Evolutionary conservation across 2,329 filamentous ascomycete species (phyloP), one percentile per base, ranked within the genome.

Genomic region (Plenodomus tracheiphilus): DNA sequence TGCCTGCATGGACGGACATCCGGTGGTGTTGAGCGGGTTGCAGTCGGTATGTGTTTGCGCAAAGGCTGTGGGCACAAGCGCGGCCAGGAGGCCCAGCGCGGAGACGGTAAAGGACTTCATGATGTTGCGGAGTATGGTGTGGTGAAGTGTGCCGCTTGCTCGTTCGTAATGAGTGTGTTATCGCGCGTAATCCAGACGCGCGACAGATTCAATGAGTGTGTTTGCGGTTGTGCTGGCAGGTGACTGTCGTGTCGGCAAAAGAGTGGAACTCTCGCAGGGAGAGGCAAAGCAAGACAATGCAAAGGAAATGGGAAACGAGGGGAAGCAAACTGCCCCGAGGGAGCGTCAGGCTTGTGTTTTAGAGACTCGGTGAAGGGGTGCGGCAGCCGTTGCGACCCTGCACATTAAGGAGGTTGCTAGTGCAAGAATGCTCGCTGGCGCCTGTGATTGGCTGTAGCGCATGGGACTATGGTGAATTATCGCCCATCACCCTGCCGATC

Each of bases 41-140:
- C 92, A 97, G 36, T 79, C 71, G 7, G 89, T 91, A 47, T 74
- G 84, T 25, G 91, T 91, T 72, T 97, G 93, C 41, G 87, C 91
- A 32, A 79, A 59, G 40, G 78, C 77, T 37, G 81, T 71, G 46
- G 81, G 72, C 34, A 70, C 51, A 35, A 72, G 51, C 32, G 59
- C 54, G 34, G 69, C 62, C 21, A 77, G 59, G n/a, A 72, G 59
- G 36, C 71, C 68, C 25, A 73, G 46, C 22, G 70, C 64, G 49
- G 72, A 67, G 43, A 74, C 57, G 39, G 69, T 49, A 41, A 69
- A 54, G 11, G 65, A 66, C 47, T 61, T 59, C 68, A 73, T 72
- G 45, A 37, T 59, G 49, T 39, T 38, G 34, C 45, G 46, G 28
- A 15, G 13, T 7, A 11, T 32, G 28, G 28, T 32, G 4, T 10